Base-by-base conservation (phyloP, 2,329 filamentous ascomycete species). In the Epichloe hybrida region DNA sequence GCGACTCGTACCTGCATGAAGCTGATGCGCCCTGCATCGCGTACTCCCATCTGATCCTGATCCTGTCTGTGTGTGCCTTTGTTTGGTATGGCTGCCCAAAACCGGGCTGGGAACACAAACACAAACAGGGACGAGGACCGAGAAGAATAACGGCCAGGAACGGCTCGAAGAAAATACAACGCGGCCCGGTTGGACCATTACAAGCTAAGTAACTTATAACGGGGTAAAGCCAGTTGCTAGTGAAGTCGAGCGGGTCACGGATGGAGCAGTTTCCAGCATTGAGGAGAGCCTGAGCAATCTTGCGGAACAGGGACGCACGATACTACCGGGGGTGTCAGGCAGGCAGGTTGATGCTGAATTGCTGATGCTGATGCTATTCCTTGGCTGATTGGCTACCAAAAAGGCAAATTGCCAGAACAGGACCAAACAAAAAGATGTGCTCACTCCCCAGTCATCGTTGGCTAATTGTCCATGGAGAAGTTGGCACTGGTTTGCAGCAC, bases 241-340 rank as follows among this genome's bases (percentile, higher is more conserved):
- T 35, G 23, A 40, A 42, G 31, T n/a, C 15, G n/a, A 36, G 23
- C 36, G 46, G 35, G 42, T 48, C 34, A 34, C n/a, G 20, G 13
- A 48, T 39, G 46, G 38, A 42, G 43, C 49, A 15, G 23, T 42
- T 49, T n/a, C 27, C 35, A 41, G 13, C 38, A 20, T 17, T 37
- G 34, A 17, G 20, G 13, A 31, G 43, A 46, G 49, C 44, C 43
- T 50, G 34, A n/a, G 50, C 46, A 51, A 51, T 51, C 27, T 51
- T 48, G 45, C 46, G 21, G 39, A 48, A 48, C 50, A 40, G 39
- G 46, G 23, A 27, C 23, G 23, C 23, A 27, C 7, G 6, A 27
- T 7, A 27, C 23, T 7, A 27, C 21, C 1, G 21, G 21, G 21
- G 21, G 44, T 37, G 27, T 12, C 47, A 44, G 31, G 42, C 42